Conservation (phyloP, 2,329 filamentous ascomycete species). For the Cercospora zeina region DNA sequence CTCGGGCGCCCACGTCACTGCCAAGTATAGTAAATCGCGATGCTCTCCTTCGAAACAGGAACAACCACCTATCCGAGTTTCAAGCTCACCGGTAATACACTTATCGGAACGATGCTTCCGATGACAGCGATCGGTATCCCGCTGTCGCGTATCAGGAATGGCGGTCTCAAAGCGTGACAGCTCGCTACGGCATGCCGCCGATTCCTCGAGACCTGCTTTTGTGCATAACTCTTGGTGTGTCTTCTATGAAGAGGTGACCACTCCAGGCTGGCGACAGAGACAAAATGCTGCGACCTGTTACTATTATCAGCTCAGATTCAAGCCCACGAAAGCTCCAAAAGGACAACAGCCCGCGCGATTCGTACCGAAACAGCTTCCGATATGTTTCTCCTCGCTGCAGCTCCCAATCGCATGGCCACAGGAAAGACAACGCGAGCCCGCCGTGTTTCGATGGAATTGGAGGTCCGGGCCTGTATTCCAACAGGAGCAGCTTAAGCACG, state of each 20-base stretch:
- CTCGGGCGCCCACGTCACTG: neutral
- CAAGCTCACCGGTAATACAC: neutral
- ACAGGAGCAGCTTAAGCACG: constrained; percentile 11
- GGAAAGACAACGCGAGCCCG: neutral
- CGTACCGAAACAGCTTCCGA: neutral
- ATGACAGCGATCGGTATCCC: neutral
- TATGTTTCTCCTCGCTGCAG: neutral
- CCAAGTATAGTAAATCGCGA: neutral
- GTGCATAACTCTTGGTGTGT: neutral
- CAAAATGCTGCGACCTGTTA: constrained; percentile 7
- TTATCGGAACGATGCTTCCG: constrained; percentile 2
- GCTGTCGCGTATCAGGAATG: neutral
- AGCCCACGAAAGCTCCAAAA: constrained; percentile 8
- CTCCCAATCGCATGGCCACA: neutral
- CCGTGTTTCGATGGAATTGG: constrained; percentile 4
- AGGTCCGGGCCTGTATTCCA: neutral
- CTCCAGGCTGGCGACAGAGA: neutral
- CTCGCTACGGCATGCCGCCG: neutral
- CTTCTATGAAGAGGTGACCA: neutral
- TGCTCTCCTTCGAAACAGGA: neutral
- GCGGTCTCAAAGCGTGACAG: neutral
- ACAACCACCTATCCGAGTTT: neutral
- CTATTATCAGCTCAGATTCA: neutral
- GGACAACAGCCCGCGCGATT: constrained; percentile 1
- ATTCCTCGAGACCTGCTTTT: neutral